Evolutionary conservation across 148 eudicot species (phyloP), one percentile per base, ranked within the genome.

Genomic region (Fagopyrum esculentum): DNA sequence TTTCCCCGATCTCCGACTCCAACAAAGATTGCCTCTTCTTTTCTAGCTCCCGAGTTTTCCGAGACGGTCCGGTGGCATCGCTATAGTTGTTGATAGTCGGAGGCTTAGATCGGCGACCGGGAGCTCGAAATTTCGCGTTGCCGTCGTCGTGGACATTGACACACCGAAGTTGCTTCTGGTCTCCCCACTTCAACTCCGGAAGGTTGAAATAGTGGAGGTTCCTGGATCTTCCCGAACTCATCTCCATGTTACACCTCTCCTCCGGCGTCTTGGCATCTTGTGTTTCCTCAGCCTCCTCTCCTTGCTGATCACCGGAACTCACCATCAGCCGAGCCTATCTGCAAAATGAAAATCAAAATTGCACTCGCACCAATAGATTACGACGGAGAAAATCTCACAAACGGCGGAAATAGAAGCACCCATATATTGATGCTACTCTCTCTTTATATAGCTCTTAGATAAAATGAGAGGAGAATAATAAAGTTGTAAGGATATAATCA

Each of bases 181-280:
- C 8, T 16, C 75, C 75, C 60, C 75, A 73, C 47, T 54, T 73
- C 61, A 73, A 73, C 35, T 45, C 12, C 74, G 75, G 75, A 5
- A 73, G 45, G 35, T 61, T 22, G 61, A 73, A 73, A 73, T 73
- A 51, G 47, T 73, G 75, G 6, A 73, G 54, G 54, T 40, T 54
- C 17, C 64, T 73, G 45, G 75, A 52, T 73, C 63, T 73, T 35
- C 51, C 61, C 12, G 75, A 47, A 9, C 5, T 17, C 75, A 29
- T 51, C 45, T 19, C 61, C 63, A 72, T 19, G 13, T 5, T 2
- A 72, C 26, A 45, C 13, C 22, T 47, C 74, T n/a, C 56, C 44
- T 47, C 15, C 30, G 15, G 11, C 74, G 52, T 7, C 56, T 72
- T 49, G 43, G 5, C 6, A 47, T 72, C 30, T 7, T 71, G 13